phyloP scores from a whole-genome alignment of 345 rosid species.

The Diplotaxis tenuifolia region DNA sequence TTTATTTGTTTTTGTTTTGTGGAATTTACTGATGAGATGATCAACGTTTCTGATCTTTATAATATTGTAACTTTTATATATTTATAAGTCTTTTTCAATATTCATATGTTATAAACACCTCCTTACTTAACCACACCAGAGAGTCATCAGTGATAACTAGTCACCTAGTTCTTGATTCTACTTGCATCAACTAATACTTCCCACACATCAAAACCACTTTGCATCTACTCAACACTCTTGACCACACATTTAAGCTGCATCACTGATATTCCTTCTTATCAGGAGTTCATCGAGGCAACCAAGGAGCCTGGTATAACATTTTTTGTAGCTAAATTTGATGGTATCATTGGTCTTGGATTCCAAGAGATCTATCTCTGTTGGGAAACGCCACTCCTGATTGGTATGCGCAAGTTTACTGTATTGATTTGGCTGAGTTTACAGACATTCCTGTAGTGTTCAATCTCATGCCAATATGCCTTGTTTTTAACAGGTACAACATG shows the following conservation, averaged over 20 bases:
- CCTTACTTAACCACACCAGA: conserved; percentile 10
- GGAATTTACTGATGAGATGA: not conserved
- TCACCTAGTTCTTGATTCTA: conserved; percentile 15
- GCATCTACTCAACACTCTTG: not conserved
- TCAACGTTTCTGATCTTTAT: conserved; percentile 4
- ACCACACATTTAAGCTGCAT: not conserved
- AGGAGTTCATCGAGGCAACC: conserved; percentile 96
- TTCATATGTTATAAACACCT: not conserved
- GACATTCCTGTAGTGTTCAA: not conserved
- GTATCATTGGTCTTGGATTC: conserved; percentile 90
- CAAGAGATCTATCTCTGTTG: conserved; percentile 89
- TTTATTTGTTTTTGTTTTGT: not conserved
- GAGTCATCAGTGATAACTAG: conserved; percentile 7
- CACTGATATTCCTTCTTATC: conserved; percentile 12
- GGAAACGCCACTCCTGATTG: conserved; percentile 79
- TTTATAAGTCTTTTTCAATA: not conserved
- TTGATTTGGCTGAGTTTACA: not conserved
- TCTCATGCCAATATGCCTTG: conserved; percentile 9
- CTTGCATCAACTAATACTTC: not conserved
- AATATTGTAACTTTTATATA: not conserved
- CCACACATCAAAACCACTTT: conserved; percentile 12
- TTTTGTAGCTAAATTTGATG: conserved; percentile 85
- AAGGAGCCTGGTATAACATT: conserved; percentile 82
- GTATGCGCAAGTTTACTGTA: conserved; percentile 41
- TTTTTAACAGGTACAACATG: conserved; percentile 76